Conservation (phyloP, 176 grass and related monocot genomes). For the Oryza rufipogon region DNA sequence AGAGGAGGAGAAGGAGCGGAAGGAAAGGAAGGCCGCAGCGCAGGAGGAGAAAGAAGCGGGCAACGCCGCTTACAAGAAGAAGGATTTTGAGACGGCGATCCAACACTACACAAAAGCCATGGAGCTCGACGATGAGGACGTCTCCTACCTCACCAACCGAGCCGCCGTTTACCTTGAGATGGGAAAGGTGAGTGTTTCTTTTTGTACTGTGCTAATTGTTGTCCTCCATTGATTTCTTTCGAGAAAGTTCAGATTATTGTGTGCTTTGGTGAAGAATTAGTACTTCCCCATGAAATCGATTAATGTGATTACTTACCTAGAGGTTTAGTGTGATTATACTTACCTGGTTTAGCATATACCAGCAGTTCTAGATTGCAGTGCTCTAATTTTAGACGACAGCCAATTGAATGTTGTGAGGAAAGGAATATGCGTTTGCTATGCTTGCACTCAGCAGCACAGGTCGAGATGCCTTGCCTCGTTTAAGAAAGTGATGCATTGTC, state of each 20-base stretch:
- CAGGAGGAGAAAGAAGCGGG: conserved; percentile 85
- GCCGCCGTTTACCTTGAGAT: conserved; percentile 97
- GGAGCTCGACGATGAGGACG: conserved; percentile 84
- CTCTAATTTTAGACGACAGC: not conserved
- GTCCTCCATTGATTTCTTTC: not conserved
- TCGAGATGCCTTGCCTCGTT: not conserved
- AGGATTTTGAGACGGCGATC: conserved; percentile 91
- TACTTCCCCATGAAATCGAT: not conserved
- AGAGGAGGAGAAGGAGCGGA: conserved; percentile 57
- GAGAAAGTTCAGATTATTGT: not conserved
- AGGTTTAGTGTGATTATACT: not conserved
- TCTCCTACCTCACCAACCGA: conserved; percentile 86
- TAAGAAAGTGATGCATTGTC: not conserved
- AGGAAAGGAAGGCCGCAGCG: conserved; percentile 71
- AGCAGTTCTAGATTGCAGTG: no score
- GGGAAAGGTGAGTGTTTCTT: conserved; percentile 66
- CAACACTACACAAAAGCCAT: conserved; percentile 81
- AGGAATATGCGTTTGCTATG: not conserved
- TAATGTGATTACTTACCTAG: not conserved
- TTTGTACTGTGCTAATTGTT: not conserved
- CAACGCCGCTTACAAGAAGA: conserved; percentile 97
- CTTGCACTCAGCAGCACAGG: not conserved
- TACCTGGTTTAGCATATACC: no score
- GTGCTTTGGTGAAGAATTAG: not conserved
- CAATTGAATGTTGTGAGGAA: not conserved